These are phyloP conservation scores for Leccinum pachyderme DNA, from an alignment of 1,284 basidiomycete genomes.

Conservation along the genomic window DNA sequence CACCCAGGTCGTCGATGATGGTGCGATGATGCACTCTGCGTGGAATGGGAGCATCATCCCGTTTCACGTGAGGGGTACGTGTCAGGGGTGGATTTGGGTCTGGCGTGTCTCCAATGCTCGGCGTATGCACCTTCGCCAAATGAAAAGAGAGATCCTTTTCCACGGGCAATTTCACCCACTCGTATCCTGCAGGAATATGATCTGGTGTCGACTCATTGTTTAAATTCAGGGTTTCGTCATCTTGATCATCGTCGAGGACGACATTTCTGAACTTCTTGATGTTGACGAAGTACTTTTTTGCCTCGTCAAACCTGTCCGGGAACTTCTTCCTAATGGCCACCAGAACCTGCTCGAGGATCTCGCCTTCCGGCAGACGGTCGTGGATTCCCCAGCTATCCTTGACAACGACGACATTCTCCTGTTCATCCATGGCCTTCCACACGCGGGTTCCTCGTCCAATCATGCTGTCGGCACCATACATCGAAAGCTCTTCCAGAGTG, in stretches of 20 bases:
- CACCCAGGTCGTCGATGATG: constrained; percentile 7
- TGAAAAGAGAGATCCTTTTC: not conserved
- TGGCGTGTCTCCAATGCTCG: not conserved
- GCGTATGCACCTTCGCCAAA: not conserved
- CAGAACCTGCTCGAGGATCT: not conserved
- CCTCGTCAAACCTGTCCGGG: not conserved
- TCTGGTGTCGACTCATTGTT: not conserved
- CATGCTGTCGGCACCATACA: constrained; percentile 6
- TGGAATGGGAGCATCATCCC: not conserved
- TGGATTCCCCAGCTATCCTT: constrained; percentile 11
- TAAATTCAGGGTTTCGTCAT: not conserved
- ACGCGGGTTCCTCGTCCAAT: constrained; percentile 10
- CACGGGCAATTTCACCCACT: not conserved
- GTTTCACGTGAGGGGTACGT: not conserved
- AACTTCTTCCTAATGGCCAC: not conserved
- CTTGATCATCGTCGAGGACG: not conserved
- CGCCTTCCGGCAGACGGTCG: constrained; percentile 1
- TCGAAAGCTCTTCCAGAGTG: not conserved
- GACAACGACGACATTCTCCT: not conserved
- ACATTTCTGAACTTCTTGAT: constrained; percentile 7
- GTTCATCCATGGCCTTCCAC: constrained; percentile 3
- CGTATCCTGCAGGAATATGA: not conserved
- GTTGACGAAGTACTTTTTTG: constrained; percentile 2
- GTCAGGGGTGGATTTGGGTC: not conserved
- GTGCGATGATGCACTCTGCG: not conserved